A percentile compares a stretch with the other conserved stretches of the same genome.
These are phyloP conservation scores for Alternaria gaisen DNA, from an alignment of 2,329 filamentous ascomycete species.

Conservation along the genomic window DNA sequence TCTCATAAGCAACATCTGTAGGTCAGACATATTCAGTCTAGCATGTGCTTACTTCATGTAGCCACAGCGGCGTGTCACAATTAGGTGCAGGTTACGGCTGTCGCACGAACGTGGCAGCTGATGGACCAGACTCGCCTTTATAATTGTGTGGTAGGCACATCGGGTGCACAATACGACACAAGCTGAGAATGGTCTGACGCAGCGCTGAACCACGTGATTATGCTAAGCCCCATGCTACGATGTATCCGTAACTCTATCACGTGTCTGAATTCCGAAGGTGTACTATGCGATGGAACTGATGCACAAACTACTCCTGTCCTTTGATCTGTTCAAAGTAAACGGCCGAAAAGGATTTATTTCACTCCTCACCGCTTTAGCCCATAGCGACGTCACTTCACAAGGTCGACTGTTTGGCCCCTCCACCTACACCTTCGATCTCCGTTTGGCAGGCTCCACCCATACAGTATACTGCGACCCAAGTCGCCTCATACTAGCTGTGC, in stretches of 20 bases:
- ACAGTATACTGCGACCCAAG: conserved; percentile 5
- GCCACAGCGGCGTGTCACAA: conserved; percentile 4
- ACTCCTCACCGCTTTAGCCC: conserved; percentile 1
- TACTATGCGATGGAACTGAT: conserved; percentile 5
- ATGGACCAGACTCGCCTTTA: conserved; percentile 1
- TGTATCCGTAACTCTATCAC: conserved; percentile 2
- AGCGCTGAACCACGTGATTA: conserved; percentile 5
- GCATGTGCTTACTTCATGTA: conserved; percentile 3
- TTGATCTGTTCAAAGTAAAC: conserved; percentile 2
- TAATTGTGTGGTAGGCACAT: conserved; percentile 6
- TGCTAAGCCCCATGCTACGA: conserved; percentile 2
- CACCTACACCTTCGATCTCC: conserved; percentile 3
- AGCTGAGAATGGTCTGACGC: conserved; percentile 3
- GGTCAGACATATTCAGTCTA: conserved; percentile 5
- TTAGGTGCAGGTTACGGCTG: conserved; percentile 1
- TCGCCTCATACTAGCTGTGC: conserved; percentile 5
- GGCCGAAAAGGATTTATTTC: conserved; percentile 3
- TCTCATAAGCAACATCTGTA: conserved; percentile 5
- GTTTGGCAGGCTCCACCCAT: conserved; percentile 4
- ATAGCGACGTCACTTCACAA: conserved; percentile 4
- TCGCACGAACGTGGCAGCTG: conserved; percentile 1
- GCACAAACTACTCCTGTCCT: conserved; percentile 4
- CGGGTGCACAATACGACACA: conserved; percentile 4
- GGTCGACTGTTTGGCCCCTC: conserved; percentile 2
- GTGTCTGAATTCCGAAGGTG: conserved; percentile 1